Conservation (phyloP, 305 asterid genomes). For the Solanum aculeatissimum region DNA sequence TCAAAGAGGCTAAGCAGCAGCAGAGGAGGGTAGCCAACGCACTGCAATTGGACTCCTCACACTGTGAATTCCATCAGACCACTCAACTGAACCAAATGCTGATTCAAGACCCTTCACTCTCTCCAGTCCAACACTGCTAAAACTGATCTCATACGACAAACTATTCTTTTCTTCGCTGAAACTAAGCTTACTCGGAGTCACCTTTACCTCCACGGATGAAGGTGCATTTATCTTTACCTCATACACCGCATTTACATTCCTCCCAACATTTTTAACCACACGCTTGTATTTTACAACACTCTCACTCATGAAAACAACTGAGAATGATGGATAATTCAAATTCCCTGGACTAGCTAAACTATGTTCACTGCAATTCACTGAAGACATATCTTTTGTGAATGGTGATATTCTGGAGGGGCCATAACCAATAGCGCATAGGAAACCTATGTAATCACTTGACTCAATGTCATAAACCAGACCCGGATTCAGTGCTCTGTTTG, state of each 20-base stretch:
- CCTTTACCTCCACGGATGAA: slow-evolving; percentile 48
- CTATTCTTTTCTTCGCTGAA: slow-evolving; percentile 27
- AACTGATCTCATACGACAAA: slow-evolving; percentile 53
- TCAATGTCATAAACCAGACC: slow-evolving; percentile 62
- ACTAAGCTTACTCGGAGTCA: slow-evolving; percentile 48
- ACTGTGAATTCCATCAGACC: slow-evolving; percentile 45
- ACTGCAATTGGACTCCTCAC: slow-evolving; percentile 74
- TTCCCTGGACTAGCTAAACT: slow-evolving; percentile 46
- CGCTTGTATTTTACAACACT: slow-evolving; percentile 43
- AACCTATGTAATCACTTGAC: slow-evolving; percentile 39
- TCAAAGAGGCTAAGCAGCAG: background rate
- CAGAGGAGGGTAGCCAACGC: slow-evolving; percentile 17
- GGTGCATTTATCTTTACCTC: slow-evolving; percentile 57
- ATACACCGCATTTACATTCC: slow-evolving; percentile 20
- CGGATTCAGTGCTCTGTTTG: slow-evolving; percentile 59
- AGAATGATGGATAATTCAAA: slow-evolving; percentile 77
- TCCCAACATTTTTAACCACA: slow-evolving; percentile 57
- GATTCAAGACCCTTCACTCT: slow-evolving; percentile 17
- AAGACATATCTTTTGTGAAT: slow-evolving; percentile 24
- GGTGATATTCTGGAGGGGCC: slow-evolving; percentile 28
- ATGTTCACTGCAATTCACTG: slow-evolving; percentile 29
- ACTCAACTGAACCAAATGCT: slow-evolving; percentile 54
- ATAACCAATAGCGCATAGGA: slow-evolving; percentile 61
- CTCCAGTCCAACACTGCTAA: slow-evolving; percentile 16
- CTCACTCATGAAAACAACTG: slow-evolving; percentile 40